Evolutionary conservation across 2,329 filamentous ascomycete genomes (phyloP).

Genomic region (Leptographium procerum): DNA sequence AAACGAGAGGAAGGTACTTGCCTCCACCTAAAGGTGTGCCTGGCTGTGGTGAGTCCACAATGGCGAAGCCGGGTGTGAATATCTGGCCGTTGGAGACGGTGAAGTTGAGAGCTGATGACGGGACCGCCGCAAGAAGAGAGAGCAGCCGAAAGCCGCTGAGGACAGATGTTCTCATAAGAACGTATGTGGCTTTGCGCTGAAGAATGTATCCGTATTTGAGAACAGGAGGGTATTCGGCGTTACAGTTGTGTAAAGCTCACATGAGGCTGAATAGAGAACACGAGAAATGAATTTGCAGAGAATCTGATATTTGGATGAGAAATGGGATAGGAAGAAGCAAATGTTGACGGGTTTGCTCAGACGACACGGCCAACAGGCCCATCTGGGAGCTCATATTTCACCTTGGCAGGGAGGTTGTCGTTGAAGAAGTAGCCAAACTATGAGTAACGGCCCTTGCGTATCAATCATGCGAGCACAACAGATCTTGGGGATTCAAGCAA

Average conservation of each 20-base stretch:
- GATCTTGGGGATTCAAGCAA: neutral
- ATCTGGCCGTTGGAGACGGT: slow-evolving; percentile 54
- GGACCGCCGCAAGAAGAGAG: slow-evolving; percentile 5
- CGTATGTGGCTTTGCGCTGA: neutral
- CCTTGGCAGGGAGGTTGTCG: too few relatives aligned
- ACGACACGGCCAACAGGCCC: too few relatives aligned
- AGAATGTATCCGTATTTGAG: neutral
- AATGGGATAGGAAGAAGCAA: too few relatives aligned
- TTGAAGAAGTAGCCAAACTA: too few relatives aligned
- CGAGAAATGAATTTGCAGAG: too few relatives aligned
- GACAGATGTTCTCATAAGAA: neutral
- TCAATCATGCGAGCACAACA: too few relatives aligned
- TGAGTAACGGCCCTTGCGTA: neutral
- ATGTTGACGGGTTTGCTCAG: too few relatives aligned
- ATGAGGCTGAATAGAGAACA: too few relatives aligned
- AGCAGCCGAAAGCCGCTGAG: neutral
- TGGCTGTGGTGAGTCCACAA: slow-evolving; percentile 55
- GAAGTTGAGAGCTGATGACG: slow-evolving; percentile 31
- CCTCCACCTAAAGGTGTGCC: slow-evolving; percentile 52
- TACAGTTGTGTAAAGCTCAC: too few relatives aligned
- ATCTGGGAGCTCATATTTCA: too few relatives aligned
- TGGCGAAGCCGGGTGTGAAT: slow-evolving; percentile 56
- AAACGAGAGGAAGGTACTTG: slow-evolving; percentile 22
- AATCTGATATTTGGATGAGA: too few relatives aligned
- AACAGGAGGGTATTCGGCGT: too few relatives aligned